These are phyloP conservation scores for Pelargonium cotyledonis DNA, from an alignment of 441 rosid species.

Conservation along the genomic window DNA sequence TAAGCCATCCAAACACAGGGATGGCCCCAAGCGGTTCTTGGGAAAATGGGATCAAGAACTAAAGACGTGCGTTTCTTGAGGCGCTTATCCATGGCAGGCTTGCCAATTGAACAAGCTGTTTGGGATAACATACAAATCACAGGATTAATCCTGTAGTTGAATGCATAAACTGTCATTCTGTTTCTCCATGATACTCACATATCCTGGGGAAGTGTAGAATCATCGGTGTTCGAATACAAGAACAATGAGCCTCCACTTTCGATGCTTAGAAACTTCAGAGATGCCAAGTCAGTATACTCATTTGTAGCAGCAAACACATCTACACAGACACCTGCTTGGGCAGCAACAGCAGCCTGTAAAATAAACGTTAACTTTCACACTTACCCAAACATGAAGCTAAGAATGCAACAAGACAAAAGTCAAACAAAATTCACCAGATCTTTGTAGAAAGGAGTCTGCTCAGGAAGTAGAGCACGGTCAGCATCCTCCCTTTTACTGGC, in stretches of 20 bases:
- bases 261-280: conserved; percentile 92
- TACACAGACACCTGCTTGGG: conserved; percentile 94
- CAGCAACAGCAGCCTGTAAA: conserved; percentile 91
- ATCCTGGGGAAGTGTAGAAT: conserved; percentile 98
- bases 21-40: neutral
- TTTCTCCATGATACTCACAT: conserved; percentile 51
- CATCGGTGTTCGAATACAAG: conserved; percentile 84
- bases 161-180: neutral
- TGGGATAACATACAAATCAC: neutral
- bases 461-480: conserved; percentile 94
- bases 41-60: neutral
- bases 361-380: conserved; percentile 36
- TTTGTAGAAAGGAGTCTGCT: conserved; percentile 92
- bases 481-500: conserved; percentile 99
- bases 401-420: conserved; percentile 8
- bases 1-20: neutral
- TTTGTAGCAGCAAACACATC: conserved; percentile 92
- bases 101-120: neutral
- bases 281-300: conserved; percentile 96
- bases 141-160: conserved; percentile 5
- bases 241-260: conserved; percentile 95
- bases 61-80: neutral
- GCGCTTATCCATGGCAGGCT: neutral
- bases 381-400: conserved; percentile 18
- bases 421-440: conserved; percentile 60